A percentile compares a stretch with the other conserved stretches of the same genome.
Evolutionary conservation across 1,284 basidiomycete genomes (phyloP).

Genomic region (Pyrrhoderma noxium): DNA sequence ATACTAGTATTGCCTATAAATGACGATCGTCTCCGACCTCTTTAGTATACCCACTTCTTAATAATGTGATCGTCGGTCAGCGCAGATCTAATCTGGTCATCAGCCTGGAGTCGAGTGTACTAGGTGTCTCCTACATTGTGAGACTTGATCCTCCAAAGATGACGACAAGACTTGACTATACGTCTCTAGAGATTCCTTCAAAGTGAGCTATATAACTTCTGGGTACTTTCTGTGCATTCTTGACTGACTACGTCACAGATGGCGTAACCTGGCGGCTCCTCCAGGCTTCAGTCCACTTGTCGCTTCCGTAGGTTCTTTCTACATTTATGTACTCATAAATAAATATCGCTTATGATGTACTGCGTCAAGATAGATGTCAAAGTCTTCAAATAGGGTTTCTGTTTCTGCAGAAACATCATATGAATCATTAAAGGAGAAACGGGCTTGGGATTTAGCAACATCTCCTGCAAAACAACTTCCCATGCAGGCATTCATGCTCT

Average conservation of each 20-base stretch:
- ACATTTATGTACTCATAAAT: not conserved
- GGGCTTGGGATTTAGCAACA: conserved; percentile 84
- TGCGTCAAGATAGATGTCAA: not conserved
- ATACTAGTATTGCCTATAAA: too few relatives aligned
- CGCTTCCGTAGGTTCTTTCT: conserved; percentile 9
- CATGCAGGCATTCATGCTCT: conserved; percentile 94
- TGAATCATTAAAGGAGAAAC: conserved; percentile 64
- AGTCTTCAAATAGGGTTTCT: conserved; percentile 29
- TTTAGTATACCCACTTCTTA: too few relatives aligned
- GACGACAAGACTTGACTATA: conserved; percentile 29
- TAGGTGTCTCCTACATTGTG: too few relatives aligned
- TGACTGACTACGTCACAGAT: conserved; percentile 31
- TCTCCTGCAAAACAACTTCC: conserved; percentile 82
- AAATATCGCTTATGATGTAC: not conserved
- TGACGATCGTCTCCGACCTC: too few relatives aligned
- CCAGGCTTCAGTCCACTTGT: conserved; percentile 44
- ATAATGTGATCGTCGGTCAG: too few relatives aligned
- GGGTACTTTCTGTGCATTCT: not conserved
- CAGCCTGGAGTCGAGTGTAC: too few relatives aligned
- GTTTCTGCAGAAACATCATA: conserved; percentile 38
- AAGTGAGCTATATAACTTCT: conserved; percentile 25
- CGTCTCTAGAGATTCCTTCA: conserved; percentile 29
- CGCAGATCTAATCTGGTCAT: too few relatives aligned
- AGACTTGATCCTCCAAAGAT: conserved; percentile 11
- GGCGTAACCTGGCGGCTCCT: conserved; percentile 52